These are phyloP conservation scores for Dothiorella sarmentorum DNA, from an alignment of 2,329 filamentous ascomycete genomes.

Conservation along the genomic window DNA sequence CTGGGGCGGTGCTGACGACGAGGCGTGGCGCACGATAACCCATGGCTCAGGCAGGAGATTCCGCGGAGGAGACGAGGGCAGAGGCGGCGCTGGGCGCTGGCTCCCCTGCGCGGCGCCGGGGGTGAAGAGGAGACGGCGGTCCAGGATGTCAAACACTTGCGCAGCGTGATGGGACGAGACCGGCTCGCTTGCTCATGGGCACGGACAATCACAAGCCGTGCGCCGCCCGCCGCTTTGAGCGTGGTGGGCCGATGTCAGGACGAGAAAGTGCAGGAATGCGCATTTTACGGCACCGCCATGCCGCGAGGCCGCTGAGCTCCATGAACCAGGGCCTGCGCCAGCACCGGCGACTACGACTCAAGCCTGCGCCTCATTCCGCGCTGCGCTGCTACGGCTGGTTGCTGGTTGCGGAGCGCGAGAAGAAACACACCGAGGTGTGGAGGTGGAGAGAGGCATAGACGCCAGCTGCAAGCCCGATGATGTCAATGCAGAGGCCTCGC, in stretches of 20 bases:
- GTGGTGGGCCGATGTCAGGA: constrained; percentile 13
- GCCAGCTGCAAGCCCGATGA: constrained; percentile 1
- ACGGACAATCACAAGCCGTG: constrained; percentile 9
- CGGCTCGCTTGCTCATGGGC: constrained; percentile 10
- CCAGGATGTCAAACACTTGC: constrained; percentile 4
- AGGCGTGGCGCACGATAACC: constrained; percentile 9
- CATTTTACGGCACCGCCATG: constrained; percentile 3
- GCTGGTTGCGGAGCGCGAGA: too few species aligned
- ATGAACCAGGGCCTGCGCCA: background rate
- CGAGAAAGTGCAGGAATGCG: constrained; percentile 11
- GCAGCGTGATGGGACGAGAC: constrained; percentile 8
- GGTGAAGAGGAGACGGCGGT: too few species aligned
- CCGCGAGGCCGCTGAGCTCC: constrained; percentile 4
- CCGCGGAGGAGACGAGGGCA: background rate
- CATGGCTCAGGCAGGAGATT: background rate
- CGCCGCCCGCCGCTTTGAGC: constrained; percentile 13
- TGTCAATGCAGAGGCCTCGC: constrained; percentile 9
- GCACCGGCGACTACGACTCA: too few species aligned
- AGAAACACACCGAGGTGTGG: background rate
- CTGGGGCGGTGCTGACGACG: constrained; percentile 11
- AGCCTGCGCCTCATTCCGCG: constrained; percentile 13
- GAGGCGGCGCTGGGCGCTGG: background rate
- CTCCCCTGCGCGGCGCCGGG: constrained; percentile 12
- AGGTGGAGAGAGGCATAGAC: background rate
- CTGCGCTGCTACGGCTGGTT: background rate